Evolutionary conservation across 352 stramenopile species (phyloP), one percentile per base, ranked within the genome.

Genomic region (Phytophthora capsici): DNA sequence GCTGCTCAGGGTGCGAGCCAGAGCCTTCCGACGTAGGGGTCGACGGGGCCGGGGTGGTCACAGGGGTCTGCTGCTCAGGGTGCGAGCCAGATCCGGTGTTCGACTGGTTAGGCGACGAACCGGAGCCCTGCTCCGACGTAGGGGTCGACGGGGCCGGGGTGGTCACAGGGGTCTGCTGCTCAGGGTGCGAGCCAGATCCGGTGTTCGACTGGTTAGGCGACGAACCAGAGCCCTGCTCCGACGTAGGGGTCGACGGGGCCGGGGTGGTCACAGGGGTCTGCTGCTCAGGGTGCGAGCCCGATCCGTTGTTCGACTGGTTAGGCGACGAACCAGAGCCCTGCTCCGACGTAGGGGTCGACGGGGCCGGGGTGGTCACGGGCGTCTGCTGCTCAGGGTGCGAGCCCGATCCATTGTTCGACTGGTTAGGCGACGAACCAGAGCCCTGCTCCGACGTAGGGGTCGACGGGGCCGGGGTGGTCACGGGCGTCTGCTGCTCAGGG

Each of bases 141-240:
- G 59, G 44, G 8, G 49, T 54, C 2, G 41, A 23, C 0, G 44
- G 4, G 13, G 52, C 53, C 0, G 57, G 57, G 7, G 57, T 57
- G 0, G 26, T 23, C 12, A 22, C 17, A 38, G 46, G 46, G 2
- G 45, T 44, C 25, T 28, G 25, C 25, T 28, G 25, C 2, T 28
- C 25, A 28, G 25, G 25, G 4, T 3, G 7, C 0, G 25, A 28
- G 2, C 25, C 25, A 4, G 25, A 28, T 8, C 25, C 25, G 25
- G 25, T 28, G 4, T 28, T 6, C 4, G n/a, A n/a, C n/a, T n/a
- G n/a, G n/a, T n/a, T n/a, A n/a, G 57, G 48, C 19, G 13, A 8
- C 40, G 62, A 57, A 25, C 53, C 51, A 19, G 60, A 52, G 43
- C 32, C 51, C 25, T n/a, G n/a, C n/a, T 50, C 49, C 10, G 50